Percentiles rank a stretch among this genome's conserved stretches.
Evolutionary conservation across 2,329 filamentous ascomycete species (phyloP).

Genomic region (Aspergillus sp.): DNA sequence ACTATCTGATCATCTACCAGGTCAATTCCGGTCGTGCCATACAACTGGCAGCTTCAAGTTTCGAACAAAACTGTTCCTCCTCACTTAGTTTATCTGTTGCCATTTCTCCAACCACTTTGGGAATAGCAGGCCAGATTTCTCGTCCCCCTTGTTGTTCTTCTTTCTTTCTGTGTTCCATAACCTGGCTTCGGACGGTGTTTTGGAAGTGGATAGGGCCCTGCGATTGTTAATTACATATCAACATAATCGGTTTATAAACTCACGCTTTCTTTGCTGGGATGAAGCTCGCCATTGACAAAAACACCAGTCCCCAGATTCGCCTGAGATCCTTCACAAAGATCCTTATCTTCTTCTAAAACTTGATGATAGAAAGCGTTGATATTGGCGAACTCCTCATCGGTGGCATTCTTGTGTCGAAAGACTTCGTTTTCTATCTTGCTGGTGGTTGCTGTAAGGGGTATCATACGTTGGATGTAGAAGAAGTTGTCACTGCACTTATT

Average conservation of each 20-base stretch:
- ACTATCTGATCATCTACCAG: too few relatives aligned
- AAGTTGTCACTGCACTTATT: slow-evolving; percentile 40
- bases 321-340: slow-evolving; percentile 55
- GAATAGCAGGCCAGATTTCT: slow-evolving; percentile 46
- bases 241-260: too few relatives aligned
- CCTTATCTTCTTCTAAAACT: slow-evolving; percentile 60
- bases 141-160: slow-evolving; percentile 37
- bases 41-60: too few relatives aligned
- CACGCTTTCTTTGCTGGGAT: slow-evolving; percentile 55
- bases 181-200: slow-evolving; percentile 42
- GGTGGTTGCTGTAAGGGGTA: slow-evolving; percentile 49
- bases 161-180: slow-evolving; percentile 42
- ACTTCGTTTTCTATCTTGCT: slow-evolving; percentile 59
- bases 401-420: slow-evolving; percentile 55
- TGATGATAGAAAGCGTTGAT: slow-evolving; percentile 59
- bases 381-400: slow-evolving; percentile 52
- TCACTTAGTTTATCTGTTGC: not conserved
- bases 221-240: too few relatives aligned
- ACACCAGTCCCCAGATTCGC: slow-evolving; percentile 56
- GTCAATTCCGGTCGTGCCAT: too few relatives aligned
- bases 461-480: slow-evolving; percentile 60
- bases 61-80: not conserved
- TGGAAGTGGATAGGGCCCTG: slow-evolving; percentile 54
- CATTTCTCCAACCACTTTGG: not conserved
- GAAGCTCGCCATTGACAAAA: slow-evolving; percentile 59